These are phyloP conservation scores for Pythium dissotocum DNA, from an alignment of 352 stramenopile genomes.

Conservation along the genomic window DNA sequence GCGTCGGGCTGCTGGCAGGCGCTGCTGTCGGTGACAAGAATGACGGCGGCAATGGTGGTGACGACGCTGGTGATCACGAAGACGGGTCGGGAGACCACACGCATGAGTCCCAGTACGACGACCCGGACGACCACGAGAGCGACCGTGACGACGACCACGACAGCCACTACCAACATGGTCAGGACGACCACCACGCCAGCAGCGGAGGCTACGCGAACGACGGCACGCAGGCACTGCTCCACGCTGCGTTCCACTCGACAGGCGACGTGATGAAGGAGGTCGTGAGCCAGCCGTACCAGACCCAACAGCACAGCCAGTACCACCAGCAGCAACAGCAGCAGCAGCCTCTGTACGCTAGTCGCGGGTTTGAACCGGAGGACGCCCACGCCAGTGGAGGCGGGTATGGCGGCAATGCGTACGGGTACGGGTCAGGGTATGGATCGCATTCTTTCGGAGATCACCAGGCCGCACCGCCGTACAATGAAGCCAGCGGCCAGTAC, in stretches of 20 bases:
- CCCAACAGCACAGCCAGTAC: slow-evolving; percentile 37
- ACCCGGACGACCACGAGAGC: slow-evolving; percentile 25
- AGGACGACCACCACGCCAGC: slow-evolving; percentile 32
- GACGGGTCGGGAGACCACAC: neutral
- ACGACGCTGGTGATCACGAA: slow-evolving; percentile 6
- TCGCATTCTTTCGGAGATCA: slow-evolving; percentile 33
- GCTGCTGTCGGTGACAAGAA: slow-evolving; percentile 12
- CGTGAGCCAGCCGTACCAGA: slow-evolving; percentile 41
- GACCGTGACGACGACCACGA: slow-evolving; percentile 25
- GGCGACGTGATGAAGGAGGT: slow-evolving; percentile 77
- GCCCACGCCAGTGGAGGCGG: slow-evolving; percentile 28
- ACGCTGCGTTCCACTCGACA: slow-evolving; percentile 71
- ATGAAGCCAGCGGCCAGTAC: slow-evolving; percentile 10
- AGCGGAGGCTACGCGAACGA: slow-evolving; percentile 38
- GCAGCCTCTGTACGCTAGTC: slow-evolving; percentile 41
- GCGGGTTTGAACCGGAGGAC: slow-evolving; percentile 70
- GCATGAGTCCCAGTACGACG: slow-evolving; percentile 19
- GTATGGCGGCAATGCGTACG: slow-evolving; percentile 22
- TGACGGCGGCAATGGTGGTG: neutral
- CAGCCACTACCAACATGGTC: slow-evolving; percentile 25
- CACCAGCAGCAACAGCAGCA: slow-evolving; percentile 27
- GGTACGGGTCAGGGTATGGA: slow-evolving; percentile 32
- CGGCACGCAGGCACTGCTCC: slow-evolving; percentile 65
- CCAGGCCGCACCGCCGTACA: slow-evolving; percentile 5
- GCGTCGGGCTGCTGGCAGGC: slow-evolving; percentile 8